Conservation (phyloP, 2,329 filamentous ascomycete genomes). For the Claviceps sp. region DNA sequence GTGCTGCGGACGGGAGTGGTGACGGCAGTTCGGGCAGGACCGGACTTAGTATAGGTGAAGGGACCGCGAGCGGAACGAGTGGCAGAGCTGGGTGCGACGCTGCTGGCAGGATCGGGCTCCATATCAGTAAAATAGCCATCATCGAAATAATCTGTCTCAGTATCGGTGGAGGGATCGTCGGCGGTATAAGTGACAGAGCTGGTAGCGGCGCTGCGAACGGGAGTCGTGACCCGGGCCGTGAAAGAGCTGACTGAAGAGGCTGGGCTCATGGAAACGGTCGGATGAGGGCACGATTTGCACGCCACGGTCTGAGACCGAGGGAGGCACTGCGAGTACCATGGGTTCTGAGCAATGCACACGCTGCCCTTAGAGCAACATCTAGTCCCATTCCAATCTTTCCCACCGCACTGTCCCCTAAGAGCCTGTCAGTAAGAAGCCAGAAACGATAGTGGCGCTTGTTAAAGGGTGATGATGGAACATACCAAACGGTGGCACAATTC, state of each 20-base stretch:
- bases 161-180: not conserved
- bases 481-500: slow-evolving; percentile 22
- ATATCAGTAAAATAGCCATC: not conserved
- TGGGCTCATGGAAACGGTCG: slow-evolving; percentile 28
- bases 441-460: not conserved
- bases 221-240: not conserved
- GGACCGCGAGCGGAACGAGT: not conserved
- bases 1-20: not conserved
- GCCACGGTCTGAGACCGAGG: slow-evolving; percentile 9
- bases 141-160: not conserved
- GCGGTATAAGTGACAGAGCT: not conserved
- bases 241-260: slow-evolving; percentile 11
- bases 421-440: not conserved
- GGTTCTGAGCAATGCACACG: slow-evolving; percentile 21
- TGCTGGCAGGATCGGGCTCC: not conserved
- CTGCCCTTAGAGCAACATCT: slow-evolving; percentile 29
- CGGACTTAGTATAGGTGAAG: not conserved
- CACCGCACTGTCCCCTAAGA: slow-evolving; percentile 28
- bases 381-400: slow-evolving; percentile 28
- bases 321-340: slow-evolving; percentile 25
- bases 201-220: not conserved
- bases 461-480: slow-evolving; percentile 8
- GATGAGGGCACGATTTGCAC: slow-evolving; percentile 10
- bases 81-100: not conserved
- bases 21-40: not conserved